These are phyloP conservation scores for Penicillium paxilli DNA, from an alignment of 495 filamentous ascomycete genomes.

Conservation along the genomic window DNA sequence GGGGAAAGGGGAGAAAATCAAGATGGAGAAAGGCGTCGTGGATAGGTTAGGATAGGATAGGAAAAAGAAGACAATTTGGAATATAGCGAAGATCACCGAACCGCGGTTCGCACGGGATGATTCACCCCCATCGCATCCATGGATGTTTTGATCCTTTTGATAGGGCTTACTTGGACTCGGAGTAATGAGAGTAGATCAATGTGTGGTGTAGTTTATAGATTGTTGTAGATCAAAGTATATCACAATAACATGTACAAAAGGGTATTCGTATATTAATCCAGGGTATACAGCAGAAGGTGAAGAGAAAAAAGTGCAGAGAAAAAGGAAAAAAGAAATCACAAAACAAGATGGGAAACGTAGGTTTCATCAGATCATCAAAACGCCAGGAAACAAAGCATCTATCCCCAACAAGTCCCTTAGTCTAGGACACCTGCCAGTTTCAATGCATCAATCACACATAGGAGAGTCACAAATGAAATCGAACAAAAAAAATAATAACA, in stretches of 20 bases:
- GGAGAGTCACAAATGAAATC: background rate
- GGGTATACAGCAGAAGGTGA: background rate
- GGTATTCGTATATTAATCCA: background rate
- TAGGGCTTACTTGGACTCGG: background rate
- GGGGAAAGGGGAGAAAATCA: no score
- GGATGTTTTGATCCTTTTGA: background rate
- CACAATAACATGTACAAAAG: background rate
- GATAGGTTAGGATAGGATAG: no score
- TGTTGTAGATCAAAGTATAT: background rate
- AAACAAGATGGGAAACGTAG: background rate
- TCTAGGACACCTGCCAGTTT: background rate
- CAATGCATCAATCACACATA: background rate
- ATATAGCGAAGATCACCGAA: background rate
- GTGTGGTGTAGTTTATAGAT: no score
- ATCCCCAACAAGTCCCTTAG: background rate
- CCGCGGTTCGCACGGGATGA: background rate
- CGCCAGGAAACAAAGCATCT: background rate
- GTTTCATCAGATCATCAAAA: background rate
- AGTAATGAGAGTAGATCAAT: no score
- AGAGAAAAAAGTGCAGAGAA: no score
- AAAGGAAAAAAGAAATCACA: no score
- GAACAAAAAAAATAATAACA: background rate
- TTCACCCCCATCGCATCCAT: background rate
- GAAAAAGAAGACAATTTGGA: background rate
- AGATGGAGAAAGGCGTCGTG: no score